These are phyloP conservation scores for Dioscorea zingiberensis DNA, from an alignment of 106 monocot genomes.

Conservation along the genomic window DNA sequence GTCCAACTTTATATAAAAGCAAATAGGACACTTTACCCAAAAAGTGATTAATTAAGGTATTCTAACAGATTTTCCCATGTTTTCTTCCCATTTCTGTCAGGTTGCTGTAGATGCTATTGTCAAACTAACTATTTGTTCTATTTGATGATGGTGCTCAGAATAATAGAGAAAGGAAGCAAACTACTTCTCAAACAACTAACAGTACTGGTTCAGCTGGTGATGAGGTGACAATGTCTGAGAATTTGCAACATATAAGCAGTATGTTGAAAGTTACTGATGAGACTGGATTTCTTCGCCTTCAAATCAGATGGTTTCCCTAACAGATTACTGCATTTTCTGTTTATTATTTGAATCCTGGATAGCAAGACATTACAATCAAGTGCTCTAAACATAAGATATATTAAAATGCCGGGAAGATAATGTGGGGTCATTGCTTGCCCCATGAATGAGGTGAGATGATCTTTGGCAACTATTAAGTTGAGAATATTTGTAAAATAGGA, in stretches of 20 bases:
- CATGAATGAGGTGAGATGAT: conserved; percentile 83
- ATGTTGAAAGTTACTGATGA: conserved; percentile 78
- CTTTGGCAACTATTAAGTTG: background rate
- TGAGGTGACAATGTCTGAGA: conserved; percentile 59
- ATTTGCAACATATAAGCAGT: conserved; percentile 43
- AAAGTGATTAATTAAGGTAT: no score
- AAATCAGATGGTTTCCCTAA: conserved; percentile 48
- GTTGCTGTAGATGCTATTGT: no score
- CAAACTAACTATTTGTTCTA: no score
- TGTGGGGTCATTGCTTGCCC: conserved; percentile 90
- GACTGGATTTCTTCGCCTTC: conserved; percentile 62
- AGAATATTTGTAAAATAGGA: no score
- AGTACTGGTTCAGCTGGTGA: conserved; percentile 92
- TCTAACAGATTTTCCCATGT: no score
- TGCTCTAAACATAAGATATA: conserved; percentile 2
- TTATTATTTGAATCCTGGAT: no score
- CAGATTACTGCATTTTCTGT: no score
- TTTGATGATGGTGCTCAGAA: conserved; percentile 40
- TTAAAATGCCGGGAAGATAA: conserved; percentile 68
- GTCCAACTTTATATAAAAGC: no score
- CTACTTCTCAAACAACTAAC: conserved; percentile 76
- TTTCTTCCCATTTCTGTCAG: no score
- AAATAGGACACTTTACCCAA: no score
- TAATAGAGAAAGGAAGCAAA: conserved; percentile 74
- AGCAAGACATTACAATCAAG: no score